Percentiles rank a stretch among this genome's conserved stretches.
phyloP scores from a whole-genome alignment of 108 stramenopile species.

The Cyclostephanos tholiformis region DNA sequence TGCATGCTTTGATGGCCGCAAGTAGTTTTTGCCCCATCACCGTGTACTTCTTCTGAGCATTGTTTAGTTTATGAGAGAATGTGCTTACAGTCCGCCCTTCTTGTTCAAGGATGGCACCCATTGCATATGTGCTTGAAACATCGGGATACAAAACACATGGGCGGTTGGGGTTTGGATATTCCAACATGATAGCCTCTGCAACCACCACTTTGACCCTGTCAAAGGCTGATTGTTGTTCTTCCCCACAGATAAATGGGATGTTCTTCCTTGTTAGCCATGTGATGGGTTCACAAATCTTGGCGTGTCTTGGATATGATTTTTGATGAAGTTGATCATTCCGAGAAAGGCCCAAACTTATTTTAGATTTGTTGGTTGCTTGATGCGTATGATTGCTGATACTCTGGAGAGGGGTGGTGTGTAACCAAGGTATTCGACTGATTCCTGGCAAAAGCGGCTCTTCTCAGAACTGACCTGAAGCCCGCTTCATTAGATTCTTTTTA shows the following conservation, averaged over 20 bases:
- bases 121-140: constrained; percentile 33
- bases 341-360: no score
- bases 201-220: no score
- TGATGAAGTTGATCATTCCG: no score
- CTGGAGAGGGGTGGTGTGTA: no score
- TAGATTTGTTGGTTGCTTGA: constrained; percentile 15
- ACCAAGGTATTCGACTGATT: no score
- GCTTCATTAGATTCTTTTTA: no score
- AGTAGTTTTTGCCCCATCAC: constrained; percentile 50
- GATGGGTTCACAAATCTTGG: constrained; percentile 28
- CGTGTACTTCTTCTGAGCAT: constrained; percentile 47
- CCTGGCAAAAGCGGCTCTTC: constrained; percentile 20
- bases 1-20: constrained; percentile 25
- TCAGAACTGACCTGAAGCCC: constrained; percentile 27
- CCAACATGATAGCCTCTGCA: no score
- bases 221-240: no score
- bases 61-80: constrained; percentile 35
- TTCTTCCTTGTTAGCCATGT: constrained; percentile 23
- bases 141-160: neutral
- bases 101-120: constrained; percentile 41
- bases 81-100: no score
- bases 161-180: constrained; percentile 38
- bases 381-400: constrained; percentile 24
- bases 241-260: no score
- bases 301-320: no score